Base-by-base conservation (phyloP, 768 basidiomycete genomes). In the Ramaria sp. region DNA sequence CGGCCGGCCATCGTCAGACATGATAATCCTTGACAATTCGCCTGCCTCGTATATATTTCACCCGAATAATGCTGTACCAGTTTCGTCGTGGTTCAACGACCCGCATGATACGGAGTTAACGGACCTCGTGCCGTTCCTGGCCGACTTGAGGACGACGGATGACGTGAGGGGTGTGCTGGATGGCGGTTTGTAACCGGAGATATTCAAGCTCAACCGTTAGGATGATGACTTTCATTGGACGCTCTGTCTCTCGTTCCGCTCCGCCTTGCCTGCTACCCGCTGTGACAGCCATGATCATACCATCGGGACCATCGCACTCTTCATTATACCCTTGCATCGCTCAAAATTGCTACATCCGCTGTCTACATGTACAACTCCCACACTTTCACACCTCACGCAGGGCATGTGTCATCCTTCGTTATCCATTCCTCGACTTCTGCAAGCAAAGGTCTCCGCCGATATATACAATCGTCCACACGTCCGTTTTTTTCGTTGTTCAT, bases 1-100 rank as follows among this genome's bases (percentile, higher is more conserved):
- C 53, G 96, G 96, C 49, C 86, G 96, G 30, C 91, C 91, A 6
- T 91, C 96, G 63, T 78, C 82, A 48, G 91, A 95, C 66, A 91
- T 87, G 59, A 97, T 98, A 67, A 99, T 99, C 72, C 81, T 99
- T 64, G 96, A 98, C 73, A 99, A 98, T 70, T 98, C 95, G 27
- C 96, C 96, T 15, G 96, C 96, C 12, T 96, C 91, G 12, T 99
- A 98, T 71, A 95, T 98, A 59, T 99, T 99, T 79, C 95, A 99
- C 67, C 93, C 93, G 15, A 94, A 96, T 74, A 98, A 98, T 68
- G 96, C 96, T 39, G 95, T 98, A 4, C 96, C 96, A 12, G 94
- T 99, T 59, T 97, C 95, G 43, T 93, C 91, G 57, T 99, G 96
- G 96, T 99, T 99, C 76, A 98, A 97, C 70, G 93, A 93, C 71